These are phyloP conservation scores for Stephania yunnanensis DNA, from an alignment of 164 flowering plant species.

Conservation along the genomic window DNA sequence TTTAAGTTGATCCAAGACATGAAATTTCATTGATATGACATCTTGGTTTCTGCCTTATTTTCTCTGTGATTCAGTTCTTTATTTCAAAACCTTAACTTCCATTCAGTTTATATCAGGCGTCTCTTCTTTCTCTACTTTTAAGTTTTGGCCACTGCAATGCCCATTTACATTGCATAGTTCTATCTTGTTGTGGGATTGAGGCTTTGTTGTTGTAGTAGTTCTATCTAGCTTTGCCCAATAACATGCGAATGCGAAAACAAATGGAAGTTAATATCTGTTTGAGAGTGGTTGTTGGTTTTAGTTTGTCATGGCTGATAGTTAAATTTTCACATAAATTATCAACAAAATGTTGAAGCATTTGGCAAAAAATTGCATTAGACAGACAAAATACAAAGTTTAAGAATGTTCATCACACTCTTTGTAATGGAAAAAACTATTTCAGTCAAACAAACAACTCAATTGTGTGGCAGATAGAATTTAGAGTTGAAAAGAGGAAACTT, in stretches of 20 bases:
- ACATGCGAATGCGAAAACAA: background rate
- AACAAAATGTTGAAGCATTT: background rate
- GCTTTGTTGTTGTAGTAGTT: no score
- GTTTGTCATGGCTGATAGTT: background rate
- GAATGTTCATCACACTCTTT: background rate
- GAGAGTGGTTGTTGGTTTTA: background rate
- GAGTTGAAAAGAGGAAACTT: background rate
- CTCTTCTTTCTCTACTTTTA: background rate
- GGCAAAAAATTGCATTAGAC: background rate
- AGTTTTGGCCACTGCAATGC: background rate
- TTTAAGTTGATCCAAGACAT: no score
- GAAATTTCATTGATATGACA: no score
- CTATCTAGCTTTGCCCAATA: no score
- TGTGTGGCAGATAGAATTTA: background rate
- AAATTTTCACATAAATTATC: background rate
- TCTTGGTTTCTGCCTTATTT: no score
- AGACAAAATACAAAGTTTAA: no score
- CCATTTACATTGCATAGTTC: no score
- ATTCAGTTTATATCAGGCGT: no score
- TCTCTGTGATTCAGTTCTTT: no score
- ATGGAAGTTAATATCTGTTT: background rate
- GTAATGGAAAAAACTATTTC: background rate
- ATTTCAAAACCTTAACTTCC: no score
- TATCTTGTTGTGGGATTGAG: no score
- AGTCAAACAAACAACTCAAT: background rate